phyloP scores from a whole-genome alignment of 108 stramenopile species.

The Fistulifera pelliculosa region DNA sequence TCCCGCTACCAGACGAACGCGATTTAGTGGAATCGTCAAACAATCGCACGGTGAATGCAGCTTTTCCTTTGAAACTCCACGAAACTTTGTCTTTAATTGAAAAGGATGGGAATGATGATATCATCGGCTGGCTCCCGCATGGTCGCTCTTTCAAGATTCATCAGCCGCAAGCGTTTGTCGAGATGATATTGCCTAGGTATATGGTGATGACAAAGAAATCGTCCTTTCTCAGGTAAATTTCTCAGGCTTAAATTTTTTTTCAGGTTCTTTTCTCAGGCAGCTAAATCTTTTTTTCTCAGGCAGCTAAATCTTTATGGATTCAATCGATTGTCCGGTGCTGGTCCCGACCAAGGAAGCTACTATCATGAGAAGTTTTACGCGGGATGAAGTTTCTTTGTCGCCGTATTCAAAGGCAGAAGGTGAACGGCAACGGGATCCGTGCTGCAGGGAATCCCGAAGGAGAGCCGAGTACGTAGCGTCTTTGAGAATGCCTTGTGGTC shows the following conservation, averaged over 20 bases:
- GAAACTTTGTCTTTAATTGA: constrained; percentile 59
- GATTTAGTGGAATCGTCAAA: constrained; percentile 7
- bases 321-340: constrained; percentile 45
- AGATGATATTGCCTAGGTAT: constrained; percentile 68
- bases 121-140: constrained; percentile 74
- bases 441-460: constrained; percentile 73
- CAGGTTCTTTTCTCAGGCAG: no score
- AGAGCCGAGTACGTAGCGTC: constrained; percentile 32
- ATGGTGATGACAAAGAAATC: constrained; percentile 72
- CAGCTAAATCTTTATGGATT: constrained; percentile 83
- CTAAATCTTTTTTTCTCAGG: no score
- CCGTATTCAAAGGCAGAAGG: constrained; percentile 64
- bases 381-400: constrained; percentile 55
- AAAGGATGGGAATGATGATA: constrained; percentile 43
- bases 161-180: constrained; percentile 59
- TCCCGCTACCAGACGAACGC: constrained; percentile 19
- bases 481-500: no score
- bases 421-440: constrained; percentile 77
- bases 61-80: constrained; percentile 71
- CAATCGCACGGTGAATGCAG: constrained; percentile 34
- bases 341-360: constrained; percentile 61
- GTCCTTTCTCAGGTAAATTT: constrained; percentile 69
- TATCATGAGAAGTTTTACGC: constrained; percentile 77
- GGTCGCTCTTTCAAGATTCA: constrained; percentile 69
- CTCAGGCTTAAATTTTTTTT: no score